Base-by-base conservation (phyloP, 345 rosid species). In the Brassica carinata region DNA sequence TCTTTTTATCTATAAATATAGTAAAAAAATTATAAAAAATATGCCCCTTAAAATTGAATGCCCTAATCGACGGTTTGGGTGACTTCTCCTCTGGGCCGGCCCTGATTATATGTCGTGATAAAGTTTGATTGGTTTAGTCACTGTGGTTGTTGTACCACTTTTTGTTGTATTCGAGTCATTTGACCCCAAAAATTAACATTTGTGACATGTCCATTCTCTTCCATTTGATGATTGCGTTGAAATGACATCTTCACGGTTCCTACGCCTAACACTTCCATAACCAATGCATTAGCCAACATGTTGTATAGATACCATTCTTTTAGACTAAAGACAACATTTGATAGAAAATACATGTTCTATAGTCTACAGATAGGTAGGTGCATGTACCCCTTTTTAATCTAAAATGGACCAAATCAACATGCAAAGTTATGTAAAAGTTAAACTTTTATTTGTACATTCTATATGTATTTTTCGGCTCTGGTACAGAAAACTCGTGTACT, bases 81-180 rank as follows among this genome's bases (percentile, higher is more conserved):
- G 23, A 19, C 23, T 19, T 19, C 23, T 19, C 23, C 23, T 19
- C 23, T 19, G 23, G 23, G 23, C 23, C 23, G 23, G 23, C 6
- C 51, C 59, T 79, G n/a, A 69, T 69, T 80, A 29, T 29, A 3
- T 29, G 38, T 69, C 18, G 30, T 64, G 6, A 5, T 5, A 34
- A 57, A 13, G 8, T 38, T 69, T 63, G 66, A 80, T 80, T 81
- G 83, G 62, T 9, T 36, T 71, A 51, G 15, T 69, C 75, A 74
- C 59, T 62, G 30, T 67, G 55, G 74, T 73, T 58, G 74, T 72
- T 67, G 82, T 14, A 73, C 62, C 79, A 67, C 48, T 5, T 62
- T 61, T 30, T 79, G 29, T 66, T 34, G 8, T 36, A 6, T 64
- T 64, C 30, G 15, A 15, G 27, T 67, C 17, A 18, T 71, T 72